Percentiles rank a stretch among this genome's conserved stretches.
These are phyloP conservation scores for Raphanus raphanistrum DNA, from an alignment of 345 rosid genomes.

Conservation along the genomic window DNA sequence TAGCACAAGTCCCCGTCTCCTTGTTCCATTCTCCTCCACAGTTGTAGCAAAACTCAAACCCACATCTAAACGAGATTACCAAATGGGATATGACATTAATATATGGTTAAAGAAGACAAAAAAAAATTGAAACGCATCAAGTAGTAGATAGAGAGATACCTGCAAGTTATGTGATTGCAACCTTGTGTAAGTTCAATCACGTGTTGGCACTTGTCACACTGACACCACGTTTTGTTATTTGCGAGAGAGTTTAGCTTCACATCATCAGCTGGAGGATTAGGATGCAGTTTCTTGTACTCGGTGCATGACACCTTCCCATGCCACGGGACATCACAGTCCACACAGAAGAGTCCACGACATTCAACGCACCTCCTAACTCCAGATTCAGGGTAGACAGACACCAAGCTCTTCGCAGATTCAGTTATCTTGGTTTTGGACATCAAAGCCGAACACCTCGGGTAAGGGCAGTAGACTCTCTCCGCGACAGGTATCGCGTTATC, in stretches of 20 bases:
- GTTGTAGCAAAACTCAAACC: constrained; percentile 55
- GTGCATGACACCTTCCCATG: constrained; percentile 54
- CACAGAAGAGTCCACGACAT: constrained; percentile 62
- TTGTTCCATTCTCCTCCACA: constrained; percentile 54
- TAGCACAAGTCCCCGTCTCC: constrained; percentile 37
- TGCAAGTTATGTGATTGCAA: constrained; percentile 66
- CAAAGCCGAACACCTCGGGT: constrained; percentile 69
- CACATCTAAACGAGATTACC: constrained; percentile 45
- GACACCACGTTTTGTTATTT: constrained; percentile 48
- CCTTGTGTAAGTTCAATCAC: constrained; percentile 56
- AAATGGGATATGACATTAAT: neutral
- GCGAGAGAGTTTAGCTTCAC: constrained; percentile 52
- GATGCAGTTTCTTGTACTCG: constrained; percentile 45
- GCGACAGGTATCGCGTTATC: constrained; percentile 65
- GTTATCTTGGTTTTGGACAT: constrained; percentile 62
- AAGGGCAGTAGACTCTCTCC: constrained; percentile 81
- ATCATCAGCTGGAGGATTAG: constrained; percentile 49
- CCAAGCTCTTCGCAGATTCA: constrained; percentile 39
- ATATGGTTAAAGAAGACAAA: neutral
- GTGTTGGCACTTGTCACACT: constrained; percentile 53
- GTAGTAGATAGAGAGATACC: constrained; percentile 37
- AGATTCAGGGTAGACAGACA: constrained; percentile 28
- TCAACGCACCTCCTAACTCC: constrained; percentile 65
- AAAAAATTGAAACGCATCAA: neutral
- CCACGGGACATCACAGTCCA: constrained; percentile 84